Base-by-base conservation (phyloP, 2,329 filamentous ascomycete species). In the Cercospora sp. region DNA sequence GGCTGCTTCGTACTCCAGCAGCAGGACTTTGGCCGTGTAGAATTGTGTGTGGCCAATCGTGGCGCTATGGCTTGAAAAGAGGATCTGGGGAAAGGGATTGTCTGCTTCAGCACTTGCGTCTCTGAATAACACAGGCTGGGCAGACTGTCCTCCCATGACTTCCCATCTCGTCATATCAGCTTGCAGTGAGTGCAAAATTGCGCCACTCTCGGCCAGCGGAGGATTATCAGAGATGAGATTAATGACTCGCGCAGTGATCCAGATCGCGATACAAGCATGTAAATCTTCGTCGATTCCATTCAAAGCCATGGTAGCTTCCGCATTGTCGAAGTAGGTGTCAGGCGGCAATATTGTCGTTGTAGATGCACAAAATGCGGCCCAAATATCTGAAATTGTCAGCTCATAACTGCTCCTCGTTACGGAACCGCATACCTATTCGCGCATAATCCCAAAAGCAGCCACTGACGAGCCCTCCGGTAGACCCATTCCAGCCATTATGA, bases 391-490 rank as follows among this genome's bases (percentile, higher is more conserved):
- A 1, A 36, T 2, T 0, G 60, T 59, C 39, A 66, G 60, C 48
- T 33, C 31, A 13, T 36, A 6, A 5, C 8, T 5, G 33, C 4
- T 36, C 10, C n/a, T 3, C 8, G 2, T 13, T 5, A 4, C 13
- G 2, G 10, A 3, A 10, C 20, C n/a, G 53, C 65, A 28, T 23
- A 67, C 65, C 59, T 26, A 67, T 69, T 13, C 67, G 48, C 5
- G 67, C 67, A 53, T 67, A 69, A 42, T 69, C 64, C 67, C 67
- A 69, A 23, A 69, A 69, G 7, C 64, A 67, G 48, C 67, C 65
- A 26, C 67, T 67, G 51, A 65, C 67, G 2, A 69, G 60, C 16
- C 64, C 67, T 23, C 67, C 67, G 13, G 64, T 69, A 3, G 64
- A 67, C 6, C 67, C 67, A 48, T 69, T 69, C 67, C 67, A 69